Evolutionary conservation across 1,284 basidiomycete species (phyloP).

Genomic region (Cystobasidium sp.): DNA sequence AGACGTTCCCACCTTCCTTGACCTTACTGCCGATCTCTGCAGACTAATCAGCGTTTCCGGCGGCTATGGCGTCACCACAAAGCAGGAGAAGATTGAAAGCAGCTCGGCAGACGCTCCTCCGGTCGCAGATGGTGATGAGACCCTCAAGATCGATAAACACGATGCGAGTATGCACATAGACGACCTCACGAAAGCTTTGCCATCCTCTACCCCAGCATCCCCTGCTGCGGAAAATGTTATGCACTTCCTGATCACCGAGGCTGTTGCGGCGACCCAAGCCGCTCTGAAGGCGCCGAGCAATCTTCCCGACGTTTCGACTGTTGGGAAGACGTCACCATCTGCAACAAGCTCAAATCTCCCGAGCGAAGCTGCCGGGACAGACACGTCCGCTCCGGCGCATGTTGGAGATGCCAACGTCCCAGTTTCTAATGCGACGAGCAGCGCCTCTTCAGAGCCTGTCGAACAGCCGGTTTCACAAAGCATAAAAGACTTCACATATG

Average conservation of each 20-base stretch:
- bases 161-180: constrained; percentile 29
- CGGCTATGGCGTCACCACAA: constrained; percentile 44
- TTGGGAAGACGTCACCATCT: background rate
- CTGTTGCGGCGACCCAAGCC: constrained; percentile 8
- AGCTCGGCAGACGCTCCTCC: no score
- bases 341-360: background rate
- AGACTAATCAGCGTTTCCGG: constrained; percentile 62
- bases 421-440: background rate
- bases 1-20: constrained; percentile 76
- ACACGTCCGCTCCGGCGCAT: background rate
- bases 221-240: constrained; percentile 68
- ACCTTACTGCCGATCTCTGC: constrained; percentile 72
- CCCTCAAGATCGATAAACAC: background rate
- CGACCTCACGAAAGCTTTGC: constrained; percentile 41
- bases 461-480: constrained; percentile 46
- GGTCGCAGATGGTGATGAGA: no score
- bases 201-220: constrained; percentile 46
- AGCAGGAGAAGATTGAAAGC: constrained; percentile 17
- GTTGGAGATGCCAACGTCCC: background rate
- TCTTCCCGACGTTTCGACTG: background rate
- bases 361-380: background rate
- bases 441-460: background rate
- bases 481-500: constrained; percentile 66
- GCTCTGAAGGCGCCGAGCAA: constrained; percentile 8
- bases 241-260: constrained; percentile 72